These are phyloP conservation scores for Nannochloris sp. DNA, from an alignment of 139 green algal species.

Conservation along the genomic window DNA sequence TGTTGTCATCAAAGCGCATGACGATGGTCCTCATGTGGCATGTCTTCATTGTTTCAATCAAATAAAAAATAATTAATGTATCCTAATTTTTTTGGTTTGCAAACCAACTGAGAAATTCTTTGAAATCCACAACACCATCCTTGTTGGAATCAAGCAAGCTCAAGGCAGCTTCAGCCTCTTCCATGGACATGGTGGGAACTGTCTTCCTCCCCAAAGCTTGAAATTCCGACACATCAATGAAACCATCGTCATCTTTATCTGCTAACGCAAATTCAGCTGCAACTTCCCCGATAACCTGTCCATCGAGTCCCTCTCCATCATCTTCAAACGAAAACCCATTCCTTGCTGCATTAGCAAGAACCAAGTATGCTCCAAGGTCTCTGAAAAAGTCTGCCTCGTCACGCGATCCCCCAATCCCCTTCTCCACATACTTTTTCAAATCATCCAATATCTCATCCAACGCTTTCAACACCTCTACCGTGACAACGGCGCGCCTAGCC, in stretches of 20 bases:
- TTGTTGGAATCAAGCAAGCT: conserved; percentile 23
- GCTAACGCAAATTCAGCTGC: conserved; percentile 15
- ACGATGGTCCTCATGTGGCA: neutral
- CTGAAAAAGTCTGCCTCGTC: conserved; percentile 17
- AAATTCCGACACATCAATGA: conserved; percentile 17
- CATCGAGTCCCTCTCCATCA: neutral
- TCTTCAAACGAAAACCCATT: neutral
- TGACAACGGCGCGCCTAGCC: conserved; percentile 9
- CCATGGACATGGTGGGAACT: neutral
- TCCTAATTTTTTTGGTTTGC: conserved; percentile 2
- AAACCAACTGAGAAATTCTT: conserved; percentile 23
- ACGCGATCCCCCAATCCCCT: neutral
- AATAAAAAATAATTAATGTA: neutral
- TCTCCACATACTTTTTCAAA: conserved; percentile 11
- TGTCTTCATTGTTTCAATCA: neutral
- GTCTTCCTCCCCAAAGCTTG: neutral
- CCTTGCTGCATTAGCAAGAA: conserved; percentile 3
- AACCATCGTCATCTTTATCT: conserved; percentile 27
- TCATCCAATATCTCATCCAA: conserved; percentile 17
- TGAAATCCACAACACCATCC: conserved; percentile 19
- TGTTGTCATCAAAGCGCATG: conserved; percentile 9
- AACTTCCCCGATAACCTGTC: conserved; percentile 3
- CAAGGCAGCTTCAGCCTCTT: conserved; percentile 22
- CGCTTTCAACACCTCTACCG: conserved; percentile 15
- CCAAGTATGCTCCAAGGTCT: conserved; percentile 16